Evolutionary conservation across 2,329 filamentous ascomycete species (phyloP), one percentile per base, ranked within the genome.

Genomic region (Talaromyces amestolkiae): DNA sequence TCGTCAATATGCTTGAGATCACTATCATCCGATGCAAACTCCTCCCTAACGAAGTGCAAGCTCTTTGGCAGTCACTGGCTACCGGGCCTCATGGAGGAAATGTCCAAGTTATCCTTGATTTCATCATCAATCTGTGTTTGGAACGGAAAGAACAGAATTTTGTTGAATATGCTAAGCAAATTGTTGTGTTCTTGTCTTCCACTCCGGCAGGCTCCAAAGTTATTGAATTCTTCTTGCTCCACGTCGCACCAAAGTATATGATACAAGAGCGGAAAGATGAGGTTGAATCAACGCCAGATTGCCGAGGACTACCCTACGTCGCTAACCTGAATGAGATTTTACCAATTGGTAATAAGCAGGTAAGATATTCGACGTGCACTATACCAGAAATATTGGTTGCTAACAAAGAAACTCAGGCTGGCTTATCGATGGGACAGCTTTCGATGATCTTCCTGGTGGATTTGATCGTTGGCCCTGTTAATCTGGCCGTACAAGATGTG

Each of bases 81-180:
- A 97, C 93, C 0, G 94, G 95, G 0, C 93, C 93, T 0, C 91
- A 97, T 76, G 91, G 89, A 9, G 94, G 93, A 22, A 99, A 99
- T 72, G 95, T 99, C 11, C 92, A 96, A 64, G 82, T 99, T 39
- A 91, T 98, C 13, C 85, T 99, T 0, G 93, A 98, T 75, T 99
- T 99, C 74, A 95, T 99, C 77, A 98, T 99, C 78, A 89, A 89
- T 33, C 85, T 98, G 4, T 99, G 95, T 71, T 82, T 99, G 11
- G 95, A 99, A 72, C 89, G 94, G 37, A 89, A 94, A 58, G 96
- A 99, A 76, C 95, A 99, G 73, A 98, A 97, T 72, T 99, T 97
- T 76, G 94, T 99, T 64, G 92, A 97, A 71, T 97, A 96, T 74
- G 94, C 94, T 5, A 99, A 98, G 80, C 95, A 99, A 77, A 95